Percentiles rank a stretch among this genome's conserved stretches.
These are phyloP conservation scores for Metschnikowia continentalis DNA, from an alignment of 805 yeast genomes.

Conservation along the genomic window DNA sequence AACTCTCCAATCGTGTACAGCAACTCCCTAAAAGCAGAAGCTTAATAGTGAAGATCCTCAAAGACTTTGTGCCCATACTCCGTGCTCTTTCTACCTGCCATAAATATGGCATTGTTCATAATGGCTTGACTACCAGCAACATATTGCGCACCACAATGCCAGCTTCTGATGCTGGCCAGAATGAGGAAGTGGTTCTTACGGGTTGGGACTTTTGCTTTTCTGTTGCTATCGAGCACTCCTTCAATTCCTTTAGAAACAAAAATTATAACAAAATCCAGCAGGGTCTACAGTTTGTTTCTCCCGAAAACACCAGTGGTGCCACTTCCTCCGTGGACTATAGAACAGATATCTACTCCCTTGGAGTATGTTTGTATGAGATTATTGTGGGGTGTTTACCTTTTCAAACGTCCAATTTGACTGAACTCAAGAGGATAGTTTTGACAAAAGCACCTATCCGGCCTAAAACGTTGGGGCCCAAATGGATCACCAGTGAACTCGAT, in stretches of 20 bases:
- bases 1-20: slow-evolving; percentile 13
- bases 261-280: slow-evolving; percentile 35
- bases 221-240: slow-evolving; percentile 37
- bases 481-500: slow-evolving; percentile 31
- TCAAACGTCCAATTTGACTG: slow-evolving; percentile 34
- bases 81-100: slow-evolving; percentile 27
- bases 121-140: slow-evolving; percentile 40
- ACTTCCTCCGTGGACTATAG: slow-evolving; percentile 40
- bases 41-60: slow-evolving; percentile 19
- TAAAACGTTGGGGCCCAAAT: slow-evolving; percentile 20
- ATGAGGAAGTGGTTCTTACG: slow-evolving; percentile 29
- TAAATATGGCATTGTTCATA: slow-evolving; percentile 42
- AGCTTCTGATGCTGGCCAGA: slow-evolving; percentile 1
- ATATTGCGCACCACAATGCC: slow-evolving; percentile 32
- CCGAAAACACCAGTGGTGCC: slow-evolving; percentile 43
- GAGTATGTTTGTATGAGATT: slow-evolving; percentile 48
- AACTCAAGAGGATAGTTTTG: slow-evolving; percentile 38
- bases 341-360: slow-evolving; percentile 47
- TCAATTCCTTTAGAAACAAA: slow-evolving; percentile 39
- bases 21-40: slow-evolving; percentile 19
- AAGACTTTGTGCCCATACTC: slow-evolving; percentile 22
- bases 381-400: slow-evolving; percentile 45
- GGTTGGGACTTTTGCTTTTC: slow-evolving; percentile 50
- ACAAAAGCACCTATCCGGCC: slow-evolving; percentile 42
- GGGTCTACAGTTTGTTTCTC: slow-evolving; percentile 46